Evolutionary conservation across 2,329 filamentous ascomycete genomes (phyloP), one percentile per base, ranked within the genome.

Genomic region (Lasiodiplodia citricola): DNA sequence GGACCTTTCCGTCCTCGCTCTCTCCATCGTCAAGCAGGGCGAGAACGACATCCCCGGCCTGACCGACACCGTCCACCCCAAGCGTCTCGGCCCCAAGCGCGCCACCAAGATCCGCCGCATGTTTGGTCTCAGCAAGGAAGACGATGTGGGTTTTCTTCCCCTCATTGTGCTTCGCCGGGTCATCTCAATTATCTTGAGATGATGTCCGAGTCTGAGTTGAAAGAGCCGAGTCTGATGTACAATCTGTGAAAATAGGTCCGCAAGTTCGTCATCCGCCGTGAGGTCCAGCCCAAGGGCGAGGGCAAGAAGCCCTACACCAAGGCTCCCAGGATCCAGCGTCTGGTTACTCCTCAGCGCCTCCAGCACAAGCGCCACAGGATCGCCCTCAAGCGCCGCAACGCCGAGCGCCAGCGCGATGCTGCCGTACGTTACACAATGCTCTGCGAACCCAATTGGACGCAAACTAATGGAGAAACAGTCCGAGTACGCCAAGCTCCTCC

Each of bases 81-180:
- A 99, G 93, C 92, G 96, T 81, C 92, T 99, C 82, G 96, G 96
- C 79, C 96, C 96, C 88, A 99, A 99, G 94, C 93, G 96, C 82
- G 96, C 96, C 83, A 97, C 94, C 88, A 99, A 98, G 94, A 98
- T 99, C 87, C 93, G 95, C 86, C 92, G 91, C 84, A 99, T 99
- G 92, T 99, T 98, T 88, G 91, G 93, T 88, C 92, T 99, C 90
- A 95, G 91, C 92, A 98, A 98, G 94, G 94, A 98, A 91, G 96
- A 99, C 89, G 96, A 99, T 92, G 95, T 98, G 92, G 90, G 92
- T 94, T 83, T 80, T 83, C 80, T 62, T 54, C 66, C 66, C 56
- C 57, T 67, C 44, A 54, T 68, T 57, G 66, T 60, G 7, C 67
- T 65, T 68, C 67, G 67, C 67, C 67, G 67, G 58, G 52, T 82